phyloP scores from a whole-genome alignment of 768 basidiomycete species.

The Suillus placidus region DNA sequence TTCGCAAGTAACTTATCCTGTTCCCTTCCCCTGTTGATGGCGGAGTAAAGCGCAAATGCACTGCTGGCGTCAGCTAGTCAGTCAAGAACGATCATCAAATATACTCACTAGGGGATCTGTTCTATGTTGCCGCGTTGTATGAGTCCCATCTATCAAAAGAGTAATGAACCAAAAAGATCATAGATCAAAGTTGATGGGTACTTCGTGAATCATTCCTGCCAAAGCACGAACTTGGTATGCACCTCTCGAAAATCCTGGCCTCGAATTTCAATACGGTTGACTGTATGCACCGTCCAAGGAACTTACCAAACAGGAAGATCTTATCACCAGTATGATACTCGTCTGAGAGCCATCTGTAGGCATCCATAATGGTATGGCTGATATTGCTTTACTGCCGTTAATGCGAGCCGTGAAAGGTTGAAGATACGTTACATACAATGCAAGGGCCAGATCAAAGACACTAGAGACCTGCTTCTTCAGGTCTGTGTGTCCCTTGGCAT shows the following conservation, averaged over 20 bases:
- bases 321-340: slow-evolving; percentile 40
- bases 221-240: slow-evolving; percentile 48
- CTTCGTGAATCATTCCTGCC: slow-evolving; percentile 49
- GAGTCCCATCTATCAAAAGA: slow-evolving; percentile 40
- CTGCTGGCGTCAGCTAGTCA: slow-evolving; percentile 23
- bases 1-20: slow-evolving; percentile 24
- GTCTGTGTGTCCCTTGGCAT: slow-evolving; percentile 25
- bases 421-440: slow-evolving; percentile 33
- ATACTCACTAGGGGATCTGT: slow-evolving; percentile 42
- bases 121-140: slow-evolving; percentile 43
- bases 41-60: slow-evolving; percentile 42
- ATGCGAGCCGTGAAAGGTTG: background rate
- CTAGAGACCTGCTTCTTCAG: slow-evolving; percentile 24
- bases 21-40: slow-evolving; percentile 21
- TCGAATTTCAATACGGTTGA: slow-evolving; percentile 7
- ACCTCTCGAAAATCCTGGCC: slow-evolving; percentile 49
- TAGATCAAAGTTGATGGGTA: slow-evolving; percentile 14
- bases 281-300: background rate
- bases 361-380: slow-evolving; percentile 34
- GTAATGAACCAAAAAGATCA: background rate
- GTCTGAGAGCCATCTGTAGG: slow-evolving; percentile 46
- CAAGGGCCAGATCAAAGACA: slow-evolving; percentile 39
- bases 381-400: background rate
- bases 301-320: slow-evolving; percentile 45
- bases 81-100: background rate